Evolutionary conservation across 139 green algal genomes (phyloP), one percentile per base, ranked within the genome.

Genomic region (Tetradesmus obliquus): DNA sequence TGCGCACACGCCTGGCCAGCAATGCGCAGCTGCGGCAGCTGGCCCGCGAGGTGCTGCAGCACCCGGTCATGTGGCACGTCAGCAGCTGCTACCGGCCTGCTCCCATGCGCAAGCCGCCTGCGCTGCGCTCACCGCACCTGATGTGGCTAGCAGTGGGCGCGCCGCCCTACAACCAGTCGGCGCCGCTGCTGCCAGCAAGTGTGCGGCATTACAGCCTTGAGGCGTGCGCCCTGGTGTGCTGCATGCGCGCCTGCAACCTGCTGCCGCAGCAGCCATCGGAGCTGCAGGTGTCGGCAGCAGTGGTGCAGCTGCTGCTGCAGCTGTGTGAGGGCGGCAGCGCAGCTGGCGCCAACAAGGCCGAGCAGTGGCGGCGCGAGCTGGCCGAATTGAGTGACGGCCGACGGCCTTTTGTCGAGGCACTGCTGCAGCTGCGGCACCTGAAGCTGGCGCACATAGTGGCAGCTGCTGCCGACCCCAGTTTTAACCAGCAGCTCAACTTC

Each of bases 71-170:
- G 20, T 87, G 82, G 82, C 82, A 87, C 55, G 62, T 87, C 55
- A 87, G 55, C 55, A 87, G 82, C 82, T 74, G 55, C 55, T 72
- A 87, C 55, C 82, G 82, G 10, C 82, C 82, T 71, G 82, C 82
- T 51, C 62, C 32, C 55, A 22, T 74, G 82, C 82, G 62, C 20
- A 24, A 74, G 82, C 82, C 60, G 82, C 54, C 62, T 55, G 82
- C 82, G 20, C 55, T 87, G 24, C 55, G 82, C 19, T 60, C 82
- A 5, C 82, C 82, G 3, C 82, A 87, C 17, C 51, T 87, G 55
- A 15, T 87, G 55, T 87, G 82, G 82, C 55, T 87, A 19, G 51
- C 62, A 72, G 82, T 60, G n/a, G 82, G 82, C 1, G 54, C 82
- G 45, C 82, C 82, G 32, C 82, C 82, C 3, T 87, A 87, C 51